phyloP scores from a whole-genome alignment of 2,329 filamentous ascomycete species.

The Hypoxylon sp. region DNA sequence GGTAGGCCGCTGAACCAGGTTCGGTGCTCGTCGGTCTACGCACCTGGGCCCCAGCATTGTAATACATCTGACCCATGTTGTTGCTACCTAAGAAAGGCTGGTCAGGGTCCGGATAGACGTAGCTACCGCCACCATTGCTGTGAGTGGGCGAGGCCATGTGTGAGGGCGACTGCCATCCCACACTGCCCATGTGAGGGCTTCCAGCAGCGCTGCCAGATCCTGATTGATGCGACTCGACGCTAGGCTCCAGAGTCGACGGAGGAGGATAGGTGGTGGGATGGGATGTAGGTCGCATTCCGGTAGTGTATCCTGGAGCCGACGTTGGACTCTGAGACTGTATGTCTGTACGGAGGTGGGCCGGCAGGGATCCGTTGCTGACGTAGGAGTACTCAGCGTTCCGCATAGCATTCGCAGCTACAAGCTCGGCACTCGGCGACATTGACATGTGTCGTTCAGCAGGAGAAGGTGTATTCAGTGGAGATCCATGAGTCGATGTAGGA shows the following conservation, averaged over 20 bases:
- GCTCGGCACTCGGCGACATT: constrained; percentile 81
- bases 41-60: constrained; percentile 70
- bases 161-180: constrained; percentile 89
- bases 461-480: constrained; percentile 83
- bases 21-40: constrained; percentile 82
- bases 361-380: constrained; percentile 82
- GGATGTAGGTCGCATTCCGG: constrained; percentile 78
- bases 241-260: constrained; percentile 86
- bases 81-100: constrained; percentile 70
- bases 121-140: constrained; percentile 68
- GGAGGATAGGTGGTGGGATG: constrained; percentile 88
- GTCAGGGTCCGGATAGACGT: constrained; percentile 88
- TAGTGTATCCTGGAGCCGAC: constrained; percentile 73
- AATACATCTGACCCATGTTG: constrained; percentile 78
- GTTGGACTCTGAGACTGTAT: constrained; percentile 76
- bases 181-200: constrained; percentile 85
- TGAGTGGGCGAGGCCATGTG: constrained; percentile 80
- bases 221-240: constrained; percentile 79
- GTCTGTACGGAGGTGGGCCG: constrained; percentile 83
- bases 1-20: constrained; percentile 69
- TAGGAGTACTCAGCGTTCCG: constrained; percentile 82
- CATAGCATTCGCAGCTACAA: constrained; percentile 76
- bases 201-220: constrained; percentile 77
- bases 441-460: constrained; percentile 83
- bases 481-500: constrained; percentile 77